Conservation (phyloP, 2,329 filamentous ascomycete genomes). For the Clonostachys rosea region DNA sequence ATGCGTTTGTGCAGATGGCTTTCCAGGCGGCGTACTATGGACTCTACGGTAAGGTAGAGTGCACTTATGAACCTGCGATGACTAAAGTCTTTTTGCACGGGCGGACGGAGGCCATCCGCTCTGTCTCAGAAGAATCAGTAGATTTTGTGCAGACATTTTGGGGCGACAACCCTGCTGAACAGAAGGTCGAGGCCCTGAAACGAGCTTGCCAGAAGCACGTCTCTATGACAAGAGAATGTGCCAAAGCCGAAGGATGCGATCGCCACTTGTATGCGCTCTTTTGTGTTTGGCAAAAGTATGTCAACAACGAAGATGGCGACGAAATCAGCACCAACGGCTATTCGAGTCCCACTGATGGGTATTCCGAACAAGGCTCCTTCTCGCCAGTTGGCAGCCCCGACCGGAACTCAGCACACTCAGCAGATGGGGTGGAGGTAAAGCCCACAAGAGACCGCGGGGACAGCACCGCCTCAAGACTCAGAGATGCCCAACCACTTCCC, state of each 20-base stretch:
- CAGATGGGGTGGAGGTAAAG: constrained; percentile 22
- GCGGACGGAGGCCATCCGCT: constrained; percentile 87
- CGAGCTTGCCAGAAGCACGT: constrained; percentile 83
- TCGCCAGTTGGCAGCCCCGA: constrained; percentile 49
- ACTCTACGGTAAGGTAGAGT: constrained; percentile 88
- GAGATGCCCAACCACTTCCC: constrained; percentile 54
- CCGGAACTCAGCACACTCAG: constrained; percentile 37
- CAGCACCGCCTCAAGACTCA: constrained; percentile 46
- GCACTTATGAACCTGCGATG: constrained; percentile 97
- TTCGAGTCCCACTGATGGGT: constrained; percentile 53
- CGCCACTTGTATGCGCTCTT: constrained; percentile 91
- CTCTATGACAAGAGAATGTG: constrained; percentile 74
- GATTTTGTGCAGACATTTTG: constrained; percentile 92
- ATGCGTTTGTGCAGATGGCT: constrained; percentile 98
- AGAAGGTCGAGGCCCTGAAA: constrained; percentile 82
- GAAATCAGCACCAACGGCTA: constrained; percentile 57
- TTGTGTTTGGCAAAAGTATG: constrained; percentile 86
- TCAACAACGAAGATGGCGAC: constrained; percentile 60
- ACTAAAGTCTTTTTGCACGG: constrained; percentile 93
- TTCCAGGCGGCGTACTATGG: constrained; percentile 98
- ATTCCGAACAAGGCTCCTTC: constrained; percentile 33
- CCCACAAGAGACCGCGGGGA: constrained; percentile 43
- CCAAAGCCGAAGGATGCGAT: constrained; percentile 87
- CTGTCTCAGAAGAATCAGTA: constrained; percentile 78
- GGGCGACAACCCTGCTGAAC: constrained; percentile 77